A percentile compares a stretch with the other conserved stretches of the same genome.
These are phyloP conservation scores for Talaromyces sp. DNA, from an alignment of 2,329 filamentous ascomycete species.

Conservation along the genomic window DNA sequence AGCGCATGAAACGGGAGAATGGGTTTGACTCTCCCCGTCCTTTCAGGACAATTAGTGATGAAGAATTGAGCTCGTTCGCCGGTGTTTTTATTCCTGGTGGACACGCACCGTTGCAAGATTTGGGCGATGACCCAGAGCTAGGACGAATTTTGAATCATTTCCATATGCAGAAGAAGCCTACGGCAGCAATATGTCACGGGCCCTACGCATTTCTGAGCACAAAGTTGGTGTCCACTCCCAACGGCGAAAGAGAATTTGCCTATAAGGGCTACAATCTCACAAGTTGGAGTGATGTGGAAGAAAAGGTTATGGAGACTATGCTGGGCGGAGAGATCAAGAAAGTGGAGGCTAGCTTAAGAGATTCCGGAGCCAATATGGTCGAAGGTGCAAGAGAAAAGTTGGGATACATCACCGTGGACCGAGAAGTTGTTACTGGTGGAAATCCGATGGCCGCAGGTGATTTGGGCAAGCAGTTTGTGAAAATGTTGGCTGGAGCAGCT, in stretches of 20 bases:
- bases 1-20: constrained; percentile 46
- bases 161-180: constrained; percentile 41
- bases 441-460: constrained; percentile 33
- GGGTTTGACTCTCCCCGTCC: constrained; percentile 39
- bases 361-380: constrained; percentile 46
- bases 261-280: constrained; percentile 49
- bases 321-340: constrained; percentile 44
- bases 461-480: constrained; percentile 33
- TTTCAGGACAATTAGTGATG: constrained; percentile 40
- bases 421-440: constrained; percentile 37
- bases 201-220: constrained; percentile 46
- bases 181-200: constrained; percentile 47
- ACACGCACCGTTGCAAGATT: constrained; percentile 43
- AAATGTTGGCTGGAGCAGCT: constrained; percentile 24
- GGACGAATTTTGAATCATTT: constrained; percentile 44
- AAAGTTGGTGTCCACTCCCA: constrained; percentile 22
- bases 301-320: constrained; percentile 46
- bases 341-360: constrained; percentile 38
- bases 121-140: constrained; percentile 42
- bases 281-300: constrained; percentile 45
- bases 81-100: constrained; percentile 48
- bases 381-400: constrained; percentile 39
- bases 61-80: constrained; percentile 37
- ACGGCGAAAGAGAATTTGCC: constrained; percentile 36
- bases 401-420: constrained; percentile 43